Conservation (phyloP, 2,329 filamentous ascomycete genomes). For the Lasiodiplodia gonubiensis region DNA sequence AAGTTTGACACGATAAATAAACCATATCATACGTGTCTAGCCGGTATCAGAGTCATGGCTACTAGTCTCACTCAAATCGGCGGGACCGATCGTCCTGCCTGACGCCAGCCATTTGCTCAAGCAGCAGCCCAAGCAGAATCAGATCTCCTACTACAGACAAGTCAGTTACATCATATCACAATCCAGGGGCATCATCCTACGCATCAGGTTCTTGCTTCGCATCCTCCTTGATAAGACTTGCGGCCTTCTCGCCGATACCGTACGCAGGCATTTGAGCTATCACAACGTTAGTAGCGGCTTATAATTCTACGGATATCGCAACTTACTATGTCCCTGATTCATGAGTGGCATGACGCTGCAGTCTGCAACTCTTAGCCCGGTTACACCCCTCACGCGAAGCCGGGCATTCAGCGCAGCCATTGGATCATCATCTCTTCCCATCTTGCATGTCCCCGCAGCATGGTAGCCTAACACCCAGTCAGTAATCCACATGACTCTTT, state of each 20-base stretch:
- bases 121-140: slow-evolving; percentile 1
- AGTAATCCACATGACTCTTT: neutral
- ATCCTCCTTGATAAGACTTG: slow-evolving; percentile 42
- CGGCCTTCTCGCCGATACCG: slow-evolving; percentile 42
- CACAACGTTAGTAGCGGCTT: neutral
- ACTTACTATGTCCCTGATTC: slow-evolving; percentile 39
- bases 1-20: neutral
- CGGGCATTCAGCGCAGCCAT: slow-evolving; percentile 9
- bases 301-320: neutral
- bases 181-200: neutral
- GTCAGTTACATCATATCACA: neutral
- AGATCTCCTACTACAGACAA: neutral
- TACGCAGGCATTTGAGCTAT: slow-evolving; percentile 45
- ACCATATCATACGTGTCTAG: neutral
- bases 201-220: neutral
- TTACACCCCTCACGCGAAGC: slow-evolving; percentile 9
- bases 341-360: slow-evolving; percentile 46
- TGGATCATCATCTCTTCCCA: slow-evolving; percentile 20
- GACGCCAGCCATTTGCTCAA: neutral
- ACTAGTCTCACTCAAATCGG: no score
- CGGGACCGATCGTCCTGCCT: neutral
- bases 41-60: neutral
- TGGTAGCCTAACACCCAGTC: slow-evolving; percentile 10
- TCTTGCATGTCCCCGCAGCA: slow-evolving; percentile 24
- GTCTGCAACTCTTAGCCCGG: slow-evolving; percentile 11